A percentile compares a stretch with the other conserved stretches of the same genome.
Conservation (phyloP, 805 yeast genomes). For the Metschnikowia peoriensis region DNA sequence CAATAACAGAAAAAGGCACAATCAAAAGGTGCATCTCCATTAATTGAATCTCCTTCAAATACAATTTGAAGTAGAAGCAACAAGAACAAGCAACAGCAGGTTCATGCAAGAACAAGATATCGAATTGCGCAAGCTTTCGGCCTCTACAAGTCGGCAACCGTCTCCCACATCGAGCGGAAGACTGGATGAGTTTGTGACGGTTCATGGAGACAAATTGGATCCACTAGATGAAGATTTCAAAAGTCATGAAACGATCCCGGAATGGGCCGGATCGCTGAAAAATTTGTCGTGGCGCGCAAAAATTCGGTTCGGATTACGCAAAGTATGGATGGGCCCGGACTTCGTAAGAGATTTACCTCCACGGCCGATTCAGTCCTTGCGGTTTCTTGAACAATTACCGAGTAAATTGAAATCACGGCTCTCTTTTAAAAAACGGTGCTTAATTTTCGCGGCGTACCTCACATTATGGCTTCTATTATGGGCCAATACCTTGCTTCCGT, state of each 20-base stretch:
- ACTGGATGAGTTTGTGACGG: not conserved
- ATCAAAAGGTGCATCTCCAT: too few species aligned
- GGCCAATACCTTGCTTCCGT: slow-evolving; percentile 42
- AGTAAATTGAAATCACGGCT: slow-evolving; percentile 27
- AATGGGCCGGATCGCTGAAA: not conserved
- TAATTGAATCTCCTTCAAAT: too few species aligned
- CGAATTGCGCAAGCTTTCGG: not conserved
- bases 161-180: not conserved
- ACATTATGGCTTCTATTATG: slow-evolving; percentile 46
- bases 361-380: slow-evolving; percentile 22
- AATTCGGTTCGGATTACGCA: not conserved
- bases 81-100: not conserved
- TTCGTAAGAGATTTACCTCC: slow-evolving; percentile 50
- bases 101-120: not conserved
- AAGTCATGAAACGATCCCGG: not conserved
- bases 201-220: not conserved
- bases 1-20: too few species aligned
- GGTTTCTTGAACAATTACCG: slow-evolving; percentile 47
- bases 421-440: slow-evolving; percentile 25
- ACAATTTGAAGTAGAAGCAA: too few species aligned
- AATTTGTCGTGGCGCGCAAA: not conserved
- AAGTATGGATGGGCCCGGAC: slow-evolving; percentile 57
- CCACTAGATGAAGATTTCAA: not conserved
- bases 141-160: not conserved
- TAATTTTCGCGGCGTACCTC: slow-evolving; percentile 38